These are phyloP conservation scores for Nothopassalora personata DNA, from an alignment of 2,329 filamentous ascomycete genomes.

Conservation along the genomic window DNA sequence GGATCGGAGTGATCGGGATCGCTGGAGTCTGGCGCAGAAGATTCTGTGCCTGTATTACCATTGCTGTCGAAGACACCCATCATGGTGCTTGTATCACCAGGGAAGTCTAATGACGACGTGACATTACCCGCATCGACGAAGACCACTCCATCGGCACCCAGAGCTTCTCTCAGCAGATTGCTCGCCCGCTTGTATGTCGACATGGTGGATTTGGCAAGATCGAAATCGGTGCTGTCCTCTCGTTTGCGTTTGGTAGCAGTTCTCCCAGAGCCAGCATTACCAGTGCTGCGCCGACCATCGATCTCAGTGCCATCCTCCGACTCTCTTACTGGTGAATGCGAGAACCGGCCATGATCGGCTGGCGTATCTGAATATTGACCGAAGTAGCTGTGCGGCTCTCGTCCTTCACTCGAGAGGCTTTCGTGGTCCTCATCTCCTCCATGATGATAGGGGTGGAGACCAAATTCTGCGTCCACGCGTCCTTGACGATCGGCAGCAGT, in stretches of 20 bases:
- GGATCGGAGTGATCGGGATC: background rate
- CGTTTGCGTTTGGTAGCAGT: background rate
- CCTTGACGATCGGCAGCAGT: background rate
- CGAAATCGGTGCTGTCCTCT: background rate
- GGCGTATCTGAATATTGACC: background rate
- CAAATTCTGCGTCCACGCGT: constrained; percentile 19
- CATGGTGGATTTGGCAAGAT: background rate
- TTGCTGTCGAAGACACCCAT: background rate
- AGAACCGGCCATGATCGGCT: background rate
- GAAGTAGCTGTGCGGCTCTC: background rate
- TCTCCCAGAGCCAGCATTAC: background rate
- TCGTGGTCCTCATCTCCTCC: background rate
- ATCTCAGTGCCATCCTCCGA: background rate
- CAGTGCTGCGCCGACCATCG: background rate
- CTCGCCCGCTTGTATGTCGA: constrained; percentile 34
- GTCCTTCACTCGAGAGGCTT: background rate
- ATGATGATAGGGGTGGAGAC: background rate
- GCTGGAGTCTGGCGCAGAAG: background rate
- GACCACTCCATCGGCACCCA: constrained; percentile 45
- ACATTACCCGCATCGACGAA: constrained; percentile 33
- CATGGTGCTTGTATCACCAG: background rate
- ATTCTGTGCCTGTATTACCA: background rate
- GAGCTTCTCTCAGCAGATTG: constrained; percentile 37
- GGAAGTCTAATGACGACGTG: background rate
- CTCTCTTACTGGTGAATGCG: background rate